Percentiles rank a stretch among this genome's conserved stretches.
Conservation (phyloP, 768 basidiomycete species). For the Auricularia auricula-judae region DNA sequence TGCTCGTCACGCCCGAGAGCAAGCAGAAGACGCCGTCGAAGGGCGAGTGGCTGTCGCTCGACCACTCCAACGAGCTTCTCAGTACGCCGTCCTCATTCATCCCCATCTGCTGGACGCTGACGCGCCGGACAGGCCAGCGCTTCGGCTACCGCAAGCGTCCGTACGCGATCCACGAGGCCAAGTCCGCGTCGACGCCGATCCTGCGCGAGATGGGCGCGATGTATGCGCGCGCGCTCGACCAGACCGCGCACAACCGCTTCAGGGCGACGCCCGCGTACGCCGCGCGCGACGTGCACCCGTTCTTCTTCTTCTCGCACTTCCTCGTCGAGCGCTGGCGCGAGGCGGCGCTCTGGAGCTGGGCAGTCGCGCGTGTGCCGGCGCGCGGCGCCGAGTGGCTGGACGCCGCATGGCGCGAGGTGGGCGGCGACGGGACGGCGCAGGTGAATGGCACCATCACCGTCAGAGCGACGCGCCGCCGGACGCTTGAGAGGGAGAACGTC, state of each 20-base stretch:
- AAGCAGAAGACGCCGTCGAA: neutral
- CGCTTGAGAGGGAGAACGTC: conserved; percentile 4
- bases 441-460: neutral
- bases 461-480: neutral
- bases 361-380: conserved; percentile 14
- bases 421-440: conserved; percentile 12
- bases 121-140: conserved; percentile 11
- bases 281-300: conserved; percentile 21
- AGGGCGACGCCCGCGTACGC: conserved; percentile 18
- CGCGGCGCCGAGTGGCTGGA: conserved; percentile 9
- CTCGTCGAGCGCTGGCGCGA: conserved; percentile 26
- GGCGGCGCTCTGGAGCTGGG: conserved; percentile 28
- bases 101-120: neutral
- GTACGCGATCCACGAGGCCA: conserved; percentile 31
- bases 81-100: neutral
- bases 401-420: conserved; percentile 22
- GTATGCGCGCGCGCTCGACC: conserved; percentile 20
- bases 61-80: conserved; percentile 10
- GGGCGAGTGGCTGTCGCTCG: conserved; percentile 15
- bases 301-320: conserved; percentile 22
- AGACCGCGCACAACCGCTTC: conserved; percentile 22
- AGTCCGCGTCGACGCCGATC: conserved; percentile 22
- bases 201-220: conserved; percentile 23
- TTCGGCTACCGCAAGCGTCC: conserved; percentile 28
- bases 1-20: conserved; percentile 8